Evolutionary conservation across 352 stramenopile genomes (phyloP), one percentile per base, ranked within the genome.

Genomic region (Globisporangium nunn): DNA sequence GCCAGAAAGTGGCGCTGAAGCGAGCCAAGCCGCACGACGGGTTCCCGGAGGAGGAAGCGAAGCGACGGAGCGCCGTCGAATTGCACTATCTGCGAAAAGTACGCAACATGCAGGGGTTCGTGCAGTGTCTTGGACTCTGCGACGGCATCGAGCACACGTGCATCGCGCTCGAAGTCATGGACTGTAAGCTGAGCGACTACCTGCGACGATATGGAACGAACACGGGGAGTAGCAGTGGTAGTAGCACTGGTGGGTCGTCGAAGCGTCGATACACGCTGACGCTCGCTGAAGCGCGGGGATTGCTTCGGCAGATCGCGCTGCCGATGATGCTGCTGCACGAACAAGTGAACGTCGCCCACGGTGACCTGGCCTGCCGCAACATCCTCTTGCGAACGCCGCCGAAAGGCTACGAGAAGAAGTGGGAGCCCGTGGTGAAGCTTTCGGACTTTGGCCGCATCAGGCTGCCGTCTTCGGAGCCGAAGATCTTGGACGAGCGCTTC

Each of bases 151-250:
- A 91, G 39, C 83, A 93, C 54, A 93, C 83, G 11, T 93, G 83
- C 54, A 93, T 93, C 37, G 83, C 83, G 1, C 62, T 93, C 6
- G 83, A 93, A 57, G 83, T 93, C n/a, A 88, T 93, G 81, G 81
- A 93, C 56, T 91, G 83, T 64, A 93, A 93, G 55, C 68, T 93
- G 12, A 93, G 83, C 56, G 83, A 93, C 59, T 93, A 93, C 62
- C 67, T 91, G 66, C 68, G 83, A 52, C 65, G 76, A 35, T 88
- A 91, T 51, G 81, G 82, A 6, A 69, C 68, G 18, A 67, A 51
- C 39, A 61, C 56, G 23, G 41, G 35, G 12, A 74, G 70, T 55
- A 72, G 54, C 11, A 65, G 61, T 18, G 5, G 31, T 30, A 17
- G 15, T 6, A 29, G 48, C 30, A 12, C 18, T 18, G 18, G 47